A percentile compares a stretch with the other conserved stretches of the same genome.
phyloP scores from a whole-genome alignment of 331 rosid species.

The Erythrophleum ivorense region DNA sequence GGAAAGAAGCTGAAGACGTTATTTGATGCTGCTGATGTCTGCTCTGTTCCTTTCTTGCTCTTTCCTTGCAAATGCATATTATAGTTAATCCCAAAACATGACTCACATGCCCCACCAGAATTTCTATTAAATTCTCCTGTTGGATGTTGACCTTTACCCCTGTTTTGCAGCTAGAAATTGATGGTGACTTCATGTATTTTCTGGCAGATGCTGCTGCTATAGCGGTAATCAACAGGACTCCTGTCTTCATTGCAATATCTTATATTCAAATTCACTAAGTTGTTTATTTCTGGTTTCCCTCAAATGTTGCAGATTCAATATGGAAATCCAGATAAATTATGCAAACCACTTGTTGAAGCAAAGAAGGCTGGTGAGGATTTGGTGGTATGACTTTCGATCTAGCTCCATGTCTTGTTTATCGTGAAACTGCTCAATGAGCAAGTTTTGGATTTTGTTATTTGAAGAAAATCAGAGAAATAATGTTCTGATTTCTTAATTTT shows the following conservation, averaged over 20 bases:
- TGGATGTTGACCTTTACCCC: slow-evolving; percentile 30
- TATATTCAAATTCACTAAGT: slow-evolving; percentile 37
- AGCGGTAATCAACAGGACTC: slow-evolving; percentile 58
- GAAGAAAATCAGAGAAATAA: no score
- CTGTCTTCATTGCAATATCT: slow-evolving; percentile 25
- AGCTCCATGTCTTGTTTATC: slow-evolving; percentile 18
- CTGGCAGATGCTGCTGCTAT: slow-evolving; percentile 83
- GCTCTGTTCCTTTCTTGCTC: slow-evolving; percentile 38
- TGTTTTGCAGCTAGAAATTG: slow-evolving; percentile 76
- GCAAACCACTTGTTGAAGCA: slow-evolving; percentile 76
- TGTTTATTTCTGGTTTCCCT: slow-evolving; percentile 27
- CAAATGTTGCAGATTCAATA: slow-evolving; percentile 74
- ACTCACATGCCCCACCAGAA: slow-evolving; percentile 11
- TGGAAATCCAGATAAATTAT: slow-evolving; percentile 83
- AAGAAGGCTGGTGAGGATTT: slow-evolving; percentile 76
- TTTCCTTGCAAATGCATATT: slow-evolving; percentile 31
- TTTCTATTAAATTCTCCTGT: slow-evolving; percentile 31
- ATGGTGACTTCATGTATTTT: slow-evolving; percentile 85
- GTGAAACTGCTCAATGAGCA: background rate
- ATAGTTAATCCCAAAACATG: background rate
- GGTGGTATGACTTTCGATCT: slow-evolving; percentile 65
- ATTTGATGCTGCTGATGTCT: slow-evolving; percentile 84
- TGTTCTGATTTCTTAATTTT: no score
- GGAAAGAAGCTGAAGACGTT: slow-evolving; percentile 63
- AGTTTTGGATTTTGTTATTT: no score